A percentile compares a stretch with the other conserved stretches of the same genome.
Evolutionary conservation across 495 filamentous ascomycete species (phyloP).

Genomic region (Neurospora sp.): DNA sequence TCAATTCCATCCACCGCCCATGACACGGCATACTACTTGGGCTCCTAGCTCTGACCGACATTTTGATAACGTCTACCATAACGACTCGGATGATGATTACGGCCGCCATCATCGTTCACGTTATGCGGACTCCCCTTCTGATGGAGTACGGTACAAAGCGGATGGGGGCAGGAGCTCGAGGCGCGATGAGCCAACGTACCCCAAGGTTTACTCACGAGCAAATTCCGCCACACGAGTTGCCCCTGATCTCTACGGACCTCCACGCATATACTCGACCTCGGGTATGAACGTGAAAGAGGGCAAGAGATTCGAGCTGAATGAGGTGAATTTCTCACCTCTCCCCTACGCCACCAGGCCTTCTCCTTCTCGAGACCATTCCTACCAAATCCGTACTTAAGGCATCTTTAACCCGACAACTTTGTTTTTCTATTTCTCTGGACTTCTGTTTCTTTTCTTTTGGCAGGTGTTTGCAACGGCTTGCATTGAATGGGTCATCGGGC

Average conservation of each 20-base stretch:
- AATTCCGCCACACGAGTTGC: not conserved
- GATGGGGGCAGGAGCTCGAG: not conserved
- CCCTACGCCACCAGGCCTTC: too few relatives aligned
- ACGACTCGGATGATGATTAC: conserved; percentile 22
- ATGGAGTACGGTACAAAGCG: not conserved
- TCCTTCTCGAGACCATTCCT: not conserved
- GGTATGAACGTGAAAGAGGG: conserved; percentile 17
- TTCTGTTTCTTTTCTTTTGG: not conserved
- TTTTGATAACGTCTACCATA: conserved; percentile 6
- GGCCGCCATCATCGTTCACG: conserved; percentile 6
- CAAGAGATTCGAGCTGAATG: conserved; percentile 7
- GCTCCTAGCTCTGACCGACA: not conserved
- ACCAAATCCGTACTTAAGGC: not conserved
- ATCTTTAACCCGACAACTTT: not conserved
- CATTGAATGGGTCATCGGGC: not conserved
- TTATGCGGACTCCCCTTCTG: not conserved
- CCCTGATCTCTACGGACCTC: not conserved
- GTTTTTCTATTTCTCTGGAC: not conserved
- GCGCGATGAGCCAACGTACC: not conserved
- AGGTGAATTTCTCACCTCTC: conserved; percentile 10
- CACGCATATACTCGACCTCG: not conserved
- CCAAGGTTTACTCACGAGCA: not conserved
- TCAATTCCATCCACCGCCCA: conserved; percentile 5
- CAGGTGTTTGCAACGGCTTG: not conserved
- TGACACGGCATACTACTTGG: conserved; percentile 17